Base-by-base conservation (phyloP, 1,139 yeast genomes). In the Eremothecium coryli region DNA sequence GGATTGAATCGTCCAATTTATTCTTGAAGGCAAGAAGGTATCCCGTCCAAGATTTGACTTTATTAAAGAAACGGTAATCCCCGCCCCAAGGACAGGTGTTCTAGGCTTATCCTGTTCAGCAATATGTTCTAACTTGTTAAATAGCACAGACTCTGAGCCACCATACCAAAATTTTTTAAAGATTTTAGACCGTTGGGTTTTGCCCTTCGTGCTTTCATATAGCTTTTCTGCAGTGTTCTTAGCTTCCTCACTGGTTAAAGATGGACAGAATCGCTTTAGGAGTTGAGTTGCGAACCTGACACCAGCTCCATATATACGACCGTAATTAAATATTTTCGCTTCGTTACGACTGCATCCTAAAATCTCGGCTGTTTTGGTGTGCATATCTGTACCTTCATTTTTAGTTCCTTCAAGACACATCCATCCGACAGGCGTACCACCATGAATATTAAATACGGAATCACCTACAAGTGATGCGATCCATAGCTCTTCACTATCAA, bases 321-420 rank as follows among this genome's bases (percentile, higher is more conserved):
- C 98, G 59, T 93, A 93, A 54, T 93, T 93, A 67, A 93, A 93
- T 14, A 88, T 73, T 50, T 93, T 93, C 13, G 98, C 98, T 46
- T 90, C 94, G 48, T 80, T 76, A 57, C 99, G 71, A 15, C 84
- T 76, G 37, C 93, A 90, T 0, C 95, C 94, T 52, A 93, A 61
- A 46, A 93, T 88, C 17, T 70, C 69, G 0, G 98, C 96, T 0
- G 98, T 93, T 48, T 84, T 86, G 1, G 97, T 86, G 54, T 93
- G 99, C 44, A 93, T 62, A 60, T 93, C 99, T 0, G 98, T 93
- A 8, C 88, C 93, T 39, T 82, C 90, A 38, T 64, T 66, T 58
- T 93, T 93, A 15, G 90, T 79, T 12, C 99, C 99, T 64, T 93
- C 99, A 36, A 93, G 66, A 2, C 97, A 88, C 99, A 93, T 93